phyloP scores from a whole-genome alignment of 129 eudicot genomes.

The Heracleum sosnowskyi region DNA sequence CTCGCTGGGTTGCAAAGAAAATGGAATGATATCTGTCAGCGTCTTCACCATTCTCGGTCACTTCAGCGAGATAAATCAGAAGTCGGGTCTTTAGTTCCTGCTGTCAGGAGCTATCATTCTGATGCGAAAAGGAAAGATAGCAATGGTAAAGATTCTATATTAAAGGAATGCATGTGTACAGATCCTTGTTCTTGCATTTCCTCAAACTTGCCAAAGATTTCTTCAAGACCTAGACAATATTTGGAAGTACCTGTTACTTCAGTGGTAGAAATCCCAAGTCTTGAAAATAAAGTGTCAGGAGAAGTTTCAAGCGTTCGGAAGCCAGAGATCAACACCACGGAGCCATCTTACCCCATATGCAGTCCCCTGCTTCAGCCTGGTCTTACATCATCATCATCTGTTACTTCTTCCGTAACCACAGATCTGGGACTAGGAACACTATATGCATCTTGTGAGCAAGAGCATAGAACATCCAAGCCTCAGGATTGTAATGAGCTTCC shows the following conservation, averaged over 20 bases:
- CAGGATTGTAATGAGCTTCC: slow-evolving; percentile 19
- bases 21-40: slow-evolving; percentile 78
- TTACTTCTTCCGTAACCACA: slow-evolving; percentile 50
- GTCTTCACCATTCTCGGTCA: slow-evolving; percentile 33
- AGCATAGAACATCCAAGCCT: slow-evolving; percentile 16
- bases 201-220: slow-evolving; percentile 11
- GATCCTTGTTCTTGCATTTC: slow-evolving; percentile 25
- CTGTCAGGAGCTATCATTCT: slow-evolving; percentile 13
- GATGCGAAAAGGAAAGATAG: slow-evolving; percentile 14
- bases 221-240: slow-evolving; percentile 12
- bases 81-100: slow-evolving; percentile 21
- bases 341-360: not conserved
- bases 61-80: slow-evolving; percentile 20
- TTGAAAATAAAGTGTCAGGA: slow-evolving; percentile 10
- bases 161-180: slow-evolving; percentile 19
- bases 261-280: slow-evolving; percentile 14
- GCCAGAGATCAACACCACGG: not conserved
- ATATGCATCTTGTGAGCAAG: slow-evolving; percentile 23
- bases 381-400: slow-evolving; percentile 25
- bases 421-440: slow-evolving; percentile 76
- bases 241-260: slow-evolving; percentile 9
- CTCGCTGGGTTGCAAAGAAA: slow-evolving; percentile 53
- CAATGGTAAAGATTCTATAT: slow-evolving; percentile 22
- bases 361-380: slow-evolving; percentile 14
- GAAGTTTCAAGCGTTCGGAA: slow-evolving; percentile 25